These are phyloP conservation scores for Globisporangium paroecandrum DNA, from an alignment of 352 stramenopile species.

Conservation along the genomic window DNA sequence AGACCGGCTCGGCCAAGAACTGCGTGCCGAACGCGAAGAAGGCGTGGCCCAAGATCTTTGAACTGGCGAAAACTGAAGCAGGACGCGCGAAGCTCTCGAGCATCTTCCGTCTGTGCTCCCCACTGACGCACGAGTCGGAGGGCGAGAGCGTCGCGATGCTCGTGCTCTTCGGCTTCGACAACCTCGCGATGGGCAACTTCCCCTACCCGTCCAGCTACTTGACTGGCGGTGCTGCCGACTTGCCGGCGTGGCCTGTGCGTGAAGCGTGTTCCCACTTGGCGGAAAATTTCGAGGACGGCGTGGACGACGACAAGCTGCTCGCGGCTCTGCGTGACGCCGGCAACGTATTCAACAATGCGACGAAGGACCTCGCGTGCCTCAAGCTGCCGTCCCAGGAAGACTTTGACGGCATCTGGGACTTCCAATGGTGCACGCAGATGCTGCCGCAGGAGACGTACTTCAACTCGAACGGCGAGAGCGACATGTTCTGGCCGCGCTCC, in stretches of 20 bases:
- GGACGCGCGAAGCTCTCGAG: slow-evolving; percentile 50
- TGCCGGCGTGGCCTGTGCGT: slow-evolving; percentile 93
- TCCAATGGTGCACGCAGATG: slow-evolving; percentile 93
- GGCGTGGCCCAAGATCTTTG: slow-evolving; percentile 77
- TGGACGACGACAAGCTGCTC: slow-evolving; percentile 38
- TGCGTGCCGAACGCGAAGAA: slow-evolving; percentile 84
- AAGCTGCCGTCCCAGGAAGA: slow-evolving; percentile 65
- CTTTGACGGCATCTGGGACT: slow-evolving; percentile 89
- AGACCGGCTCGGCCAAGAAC: slow-evolving; percentile 60
- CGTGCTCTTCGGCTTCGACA: slow-evolving; percentile 88
- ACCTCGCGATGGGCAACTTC: slow-evolving; percentile 94
- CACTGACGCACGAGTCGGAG: slow-evolving; percentile 40
- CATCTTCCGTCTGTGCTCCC: slow-evolving; percentile 69
- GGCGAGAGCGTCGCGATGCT: slow-evolving; percentile 68
- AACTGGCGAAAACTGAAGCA: slow-evolving; percentile 50
- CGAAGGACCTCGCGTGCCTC: slow-evolving; percentile 63
- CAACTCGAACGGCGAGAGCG: slow-evolving; percentile 78
- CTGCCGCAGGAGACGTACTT: slow-evolving; percentile 88
- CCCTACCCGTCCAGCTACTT: slow-evolving; percentile 95
- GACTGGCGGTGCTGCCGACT: slow-evolving; percentile 52
- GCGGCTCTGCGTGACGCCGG: slow-evolving; percentile 56
- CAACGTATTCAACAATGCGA: slow-evolving; percentile 90
- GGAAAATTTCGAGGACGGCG: slow-evolving; percentile 32
- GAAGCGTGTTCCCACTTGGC: slow-evolving; percentile 78
- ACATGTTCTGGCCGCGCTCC: slow-evolving; percentile 91